Evolutionary conservation across 2,329 filamentous ascomycete genomes (phyloP).

Genomic region (Aspergillus intermedius): DNA sequence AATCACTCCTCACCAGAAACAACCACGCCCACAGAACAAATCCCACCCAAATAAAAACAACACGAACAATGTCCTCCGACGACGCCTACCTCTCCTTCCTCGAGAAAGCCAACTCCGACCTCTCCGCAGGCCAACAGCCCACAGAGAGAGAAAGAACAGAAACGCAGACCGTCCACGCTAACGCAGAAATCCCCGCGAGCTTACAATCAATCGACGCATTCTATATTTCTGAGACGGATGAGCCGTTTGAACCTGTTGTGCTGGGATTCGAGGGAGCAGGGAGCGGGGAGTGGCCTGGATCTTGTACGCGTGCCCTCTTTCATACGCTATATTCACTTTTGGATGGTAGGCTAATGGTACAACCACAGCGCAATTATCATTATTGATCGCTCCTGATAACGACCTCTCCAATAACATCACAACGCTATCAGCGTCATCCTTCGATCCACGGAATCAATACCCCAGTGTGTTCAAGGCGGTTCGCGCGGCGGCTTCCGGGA

Average conservation of each 20-base stretch:
- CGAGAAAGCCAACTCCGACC: conserved; percentile 75
- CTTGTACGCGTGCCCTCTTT: conserved; percentile 19
- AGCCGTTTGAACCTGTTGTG: conserved; percentile 73
- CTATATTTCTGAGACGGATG: conserved; percentile 77
- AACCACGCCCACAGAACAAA: background rate
- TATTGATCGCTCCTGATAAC: conserved; percentile 47
- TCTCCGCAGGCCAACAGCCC: conserved; percentile 24
- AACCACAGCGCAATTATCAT: conserved; percentile 61
- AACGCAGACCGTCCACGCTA: conserved; percentile 37
- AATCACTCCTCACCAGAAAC: background rate
- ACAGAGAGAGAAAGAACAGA: conserved; percentile 17
- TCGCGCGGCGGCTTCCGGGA: conserved; percentile 31
- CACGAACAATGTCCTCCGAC: conserved; percentile 52
- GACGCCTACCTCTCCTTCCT: conserved; percentile 79
- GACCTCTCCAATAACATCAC: conserved; percentile 42
- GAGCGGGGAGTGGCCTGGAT: conserved; percentile 28
- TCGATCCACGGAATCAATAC: conserved; percentile 69
- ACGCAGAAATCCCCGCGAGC: conserved; percentile 54
- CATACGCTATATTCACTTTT: background rate
- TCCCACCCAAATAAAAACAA: conserved; percentile 10
- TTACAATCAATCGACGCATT: conserved; percentile 55
- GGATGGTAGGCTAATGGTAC: conserved; percentile 1
- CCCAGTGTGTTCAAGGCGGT: conserved; percentile 48
- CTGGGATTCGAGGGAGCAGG: conserved; percentile 48
- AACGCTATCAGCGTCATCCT: conserved; percentile 62